These are phyloP conservation scores for Podila epigama DNA, from an alignment of 192 early-diverging fungal species.

Conservation along the genomic window DNA sequence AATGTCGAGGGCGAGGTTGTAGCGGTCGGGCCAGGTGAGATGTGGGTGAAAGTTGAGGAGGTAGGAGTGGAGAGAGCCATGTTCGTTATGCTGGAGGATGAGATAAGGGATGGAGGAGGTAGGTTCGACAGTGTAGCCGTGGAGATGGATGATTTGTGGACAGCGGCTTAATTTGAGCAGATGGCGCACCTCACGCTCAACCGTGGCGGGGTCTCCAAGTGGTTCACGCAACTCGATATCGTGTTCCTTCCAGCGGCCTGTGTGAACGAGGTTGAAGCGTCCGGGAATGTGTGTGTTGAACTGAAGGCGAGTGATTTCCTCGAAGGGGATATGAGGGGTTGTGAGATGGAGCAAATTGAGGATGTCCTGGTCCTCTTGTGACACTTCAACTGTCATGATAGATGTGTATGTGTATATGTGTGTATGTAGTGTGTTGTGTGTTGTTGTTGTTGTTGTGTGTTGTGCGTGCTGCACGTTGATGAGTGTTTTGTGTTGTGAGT, in stretches of 20 bases:
- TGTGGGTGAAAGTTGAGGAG: slow-evolving; percentile 39
- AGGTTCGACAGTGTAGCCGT: slow-evolving; percentile 38
- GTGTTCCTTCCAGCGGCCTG: slow-evolving; percentile 37
- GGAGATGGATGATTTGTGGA: slow-evolving; percentile 25
- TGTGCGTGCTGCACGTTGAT: neutral
- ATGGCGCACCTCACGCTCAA: slow-evolving; percentile 27
- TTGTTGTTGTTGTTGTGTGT: slow-evolving; percentile 1
- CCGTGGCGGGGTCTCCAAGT: slow-evolving; percentile 11
- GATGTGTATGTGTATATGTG: neutral
- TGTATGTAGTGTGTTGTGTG: too few species aligned
- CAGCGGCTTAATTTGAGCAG: slow-evolving; percentile 20
- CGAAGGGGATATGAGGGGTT: slow-evolving; percentile 20
- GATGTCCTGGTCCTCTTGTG: slow-evolving; percentile 19
- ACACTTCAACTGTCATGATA: slow-evolving; percentile 30
- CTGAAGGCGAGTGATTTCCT: slow-evolving; percentile 18
- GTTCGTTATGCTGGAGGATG: slow-evolving; percentile 39
- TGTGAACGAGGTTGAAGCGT: slow-evolving; percentile 16
- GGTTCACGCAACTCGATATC: slow-evolving; percentile 28
- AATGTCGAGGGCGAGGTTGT: slow-evolving; percentile 50
- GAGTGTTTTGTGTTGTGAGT: slow-evolving; percentile 3
- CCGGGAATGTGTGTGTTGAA: slow-evolving; percentile 34
- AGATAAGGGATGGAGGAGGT: slow-evolving; percentile 13
- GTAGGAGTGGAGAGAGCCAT: slow-evolving; percentile 38
- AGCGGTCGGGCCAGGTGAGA: slow-evolving; percentile 46
- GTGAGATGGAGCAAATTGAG: slow-evolving; percentile 12